phyloP scores from a whole-genome alignment of 2,329 filamentous ascomycete species.

The Daldinia sp. region DNA sequence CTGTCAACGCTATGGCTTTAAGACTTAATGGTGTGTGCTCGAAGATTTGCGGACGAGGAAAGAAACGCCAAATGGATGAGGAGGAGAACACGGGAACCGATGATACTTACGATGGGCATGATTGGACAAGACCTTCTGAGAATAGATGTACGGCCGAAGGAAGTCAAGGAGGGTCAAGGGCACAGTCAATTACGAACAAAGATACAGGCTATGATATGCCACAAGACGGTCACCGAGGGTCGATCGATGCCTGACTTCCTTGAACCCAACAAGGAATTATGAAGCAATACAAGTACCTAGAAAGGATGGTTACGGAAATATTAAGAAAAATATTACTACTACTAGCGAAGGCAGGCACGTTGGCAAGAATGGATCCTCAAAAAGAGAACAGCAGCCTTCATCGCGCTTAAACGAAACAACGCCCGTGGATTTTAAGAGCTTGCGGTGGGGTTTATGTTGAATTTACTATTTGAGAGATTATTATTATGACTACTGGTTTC shows the following conservation, averaged over 20 bases:
- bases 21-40: slow-evolving; percentile 62
- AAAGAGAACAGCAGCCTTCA: neutral
- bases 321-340: neutral
- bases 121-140: neutral
- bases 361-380: neutral
- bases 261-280: neutral
- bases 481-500: too few species aligned
- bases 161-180: neutral
- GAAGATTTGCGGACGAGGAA: neutral
- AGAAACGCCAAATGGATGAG: neutral
- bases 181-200: neutral
- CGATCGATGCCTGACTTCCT: neutral
- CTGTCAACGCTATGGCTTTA: slow-evolving; percentile 72
- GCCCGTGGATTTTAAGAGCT: too few species aligned
- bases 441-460: neutral
- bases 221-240: neutral
- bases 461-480: too few species aligned
- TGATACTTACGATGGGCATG: neutral
- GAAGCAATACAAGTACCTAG: neutral
- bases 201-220: neutral
- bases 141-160: neutral
- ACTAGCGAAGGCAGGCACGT: too few species aligned
- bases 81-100: neutral
- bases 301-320: neutral
- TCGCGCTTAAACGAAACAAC: neutral